Conservation (phyloP, 202 grass and related monocot genomes). For the Saccharum hybrid region DNA sequence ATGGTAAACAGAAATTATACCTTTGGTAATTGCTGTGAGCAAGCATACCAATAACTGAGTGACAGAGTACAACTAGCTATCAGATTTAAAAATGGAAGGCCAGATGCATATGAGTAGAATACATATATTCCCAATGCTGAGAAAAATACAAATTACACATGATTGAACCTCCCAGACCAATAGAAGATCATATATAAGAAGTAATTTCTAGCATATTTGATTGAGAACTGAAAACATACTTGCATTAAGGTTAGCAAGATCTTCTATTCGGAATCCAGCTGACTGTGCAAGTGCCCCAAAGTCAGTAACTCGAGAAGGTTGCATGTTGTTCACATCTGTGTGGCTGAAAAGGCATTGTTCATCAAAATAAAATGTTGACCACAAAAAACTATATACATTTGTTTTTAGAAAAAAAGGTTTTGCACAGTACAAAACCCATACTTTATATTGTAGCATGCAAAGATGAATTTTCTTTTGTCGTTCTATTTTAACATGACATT, state of each 20-base stretch:
- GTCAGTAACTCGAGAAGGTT: conserved; percentile 59
- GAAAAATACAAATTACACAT: neutral
- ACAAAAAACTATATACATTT: conserved; percentile 32
- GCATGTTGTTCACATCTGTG: conserved; percentile 68
- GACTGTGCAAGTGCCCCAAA: conserved; percentile 68
- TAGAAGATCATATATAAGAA: conserved; percentile 24
- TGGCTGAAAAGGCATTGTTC: conserved; percentile 50
- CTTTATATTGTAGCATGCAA: neutral
- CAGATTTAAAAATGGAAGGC: conserved; percentile 9
- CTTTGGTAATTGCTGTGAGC: neutral
- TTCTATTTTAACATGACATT: conserved; percentile 11
- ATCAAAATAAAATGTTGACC: conserved; percentile 12
- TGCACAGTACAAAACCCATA: neutral
- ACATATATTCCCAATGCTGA: neutral
- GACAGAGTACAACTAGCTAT: neutral
- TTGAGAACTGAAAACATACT: conserved; percentile 56
- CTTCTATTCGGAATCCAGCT: conserved; percentile 73
- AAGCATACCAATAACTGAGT: neutral
- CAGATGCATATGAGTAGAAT: neutral
- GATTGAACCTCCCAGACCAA: conserved; percentile 4
- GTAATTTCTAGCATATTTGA: neutral
- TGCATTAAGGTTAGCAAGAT: conserved; percentile 61
- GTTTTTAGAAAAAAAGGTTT: neutral
- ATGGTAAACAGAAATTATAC: neutral
- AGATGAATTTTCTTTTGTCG: neutral